phyloP scores from a whole-genome alignment of 352 stramenopile species.

The Phytopythium sindhum region DNA sequence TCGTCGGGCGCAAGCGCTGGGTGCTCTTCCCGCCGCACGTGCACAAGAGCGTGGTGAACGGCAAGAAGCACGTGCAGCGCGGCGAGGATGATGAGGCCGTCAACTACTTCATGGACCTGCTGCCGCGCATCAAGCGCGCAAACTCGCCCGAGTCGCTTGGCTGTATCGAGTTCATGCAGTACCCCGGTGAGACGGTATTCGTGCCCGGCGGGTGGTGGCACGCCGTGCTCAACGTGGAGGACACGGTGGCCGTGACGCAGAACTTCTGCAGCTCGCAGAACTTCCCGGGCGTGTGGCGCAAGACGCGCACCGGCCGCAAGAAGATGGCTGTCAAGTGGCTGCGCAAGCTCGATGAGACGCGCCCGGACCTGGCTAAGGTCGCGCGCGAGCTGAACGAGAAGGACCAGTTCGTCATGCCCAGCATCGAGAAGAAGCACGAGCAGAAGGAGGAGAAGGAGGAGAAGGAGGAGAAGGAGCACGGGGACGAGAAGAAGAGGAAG shows the following conservation, averaged over 20 bases:
- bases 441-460: conserved; percentile 25
- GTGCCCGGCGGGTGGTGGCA: conserved; percentile 94
- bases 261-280: conserved; percentile 92
- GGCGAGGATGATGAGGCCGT: conserved; percentile 91
- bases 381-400: conserved; percentile 82
- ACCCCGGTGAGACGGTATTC: conserved; percentile 90
- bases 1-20: conserved; percentile 95
- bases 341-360: conserved; percentile 63
- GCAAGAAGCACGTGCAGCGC: conserved; percentile 84
- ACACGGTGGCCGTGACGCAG: conserved; percentile 91
- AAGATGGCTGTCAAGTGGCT: conserved; percentile 96
- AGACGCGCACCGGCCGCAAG: conserved; percentile 90
- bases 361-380: conserved; percentile 78
- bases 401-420: conserved; percentile 89
- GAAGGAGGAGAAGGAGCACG: conserved; percentile 16
- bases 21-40: conserved; percentile 94
- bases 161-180: conserved; percentile 88
- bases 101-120: conserved; percentile 92
- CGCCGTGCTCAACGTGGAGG: conserved; percentile 90
- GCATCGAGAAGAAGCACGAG: conserved; percentile 20
- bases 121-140: conserved; percentile 84
- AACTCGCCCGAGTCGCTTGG: conserved; percentile 46
- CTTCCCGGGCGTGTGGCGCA: conserved; percentile 79
- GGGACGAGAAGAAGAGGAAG: conserved; percentile 37
- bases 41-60: conserved; percentile 63